Evolutionary conservation across 2,329 filamentous ascomycete genomes (phyloP).

Genomic region (Pseudogymnoascus sp.): DNA sequence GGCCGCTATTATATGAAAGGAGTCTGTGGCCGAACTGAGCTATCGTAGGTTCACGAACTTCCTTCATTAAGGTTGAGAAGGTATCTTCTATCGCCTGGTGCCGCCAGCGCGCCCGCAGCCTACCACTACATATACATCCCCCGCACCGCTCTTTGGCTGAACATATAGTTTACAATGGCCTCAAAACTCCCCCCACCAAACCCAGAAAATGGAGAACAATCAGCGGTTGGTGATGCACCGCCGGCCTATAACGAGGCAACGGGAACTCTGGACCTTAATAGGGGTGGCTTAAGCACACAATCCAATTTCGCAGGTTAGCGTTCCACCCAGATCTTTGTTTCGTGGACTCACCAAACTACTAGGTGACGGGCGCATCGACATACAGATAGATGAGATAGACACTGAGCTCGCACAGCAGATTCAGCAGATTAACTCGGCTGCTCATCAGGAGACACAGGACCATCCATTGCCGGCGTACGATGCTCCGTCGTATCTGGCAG

Average conservation of each 20-base stretch:
- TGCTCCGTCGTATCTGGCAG: neutral
- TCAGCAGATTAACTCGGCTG: neutral
- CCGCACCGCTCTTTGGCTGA: neutral
- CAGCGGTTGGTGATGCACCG: neutral
- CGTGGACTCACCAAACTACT: neutral
- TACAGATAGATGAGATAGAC: conserved; percentile 5
- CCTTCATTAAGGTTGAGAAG: neutral
- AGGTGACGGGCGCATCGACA: neutral
- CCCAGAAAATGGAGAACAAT: neutral
- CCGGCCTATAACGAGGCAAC: neutral
- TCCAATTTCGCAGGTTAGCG: neutral
- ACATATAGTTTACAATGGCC: neutral
- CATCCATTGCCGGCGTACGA: neutral
- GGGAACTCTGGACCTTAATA: neutral
- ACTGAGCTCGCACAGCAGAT: neutral
- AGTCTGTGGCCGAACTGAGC: neutral
- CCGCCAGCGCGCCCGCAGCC: neutral
- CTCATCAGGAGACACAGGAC: neutral
- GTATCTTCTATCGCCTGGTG: neutral
- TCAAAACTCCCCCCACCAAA: neutral
- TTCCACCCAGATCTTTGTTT: neutral
- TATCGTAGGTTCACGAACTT: neutral
- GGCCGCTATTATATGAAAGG: neutral
- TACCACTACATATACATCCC: neutral
- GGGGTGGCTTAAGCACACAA: neutral